Percentiles rank a stretch among this genome's conserved stretches.
These are phyloP conservation scores for Jaminaea rosea DNA, from an alignment of 1,284 basidiomycete species.

Conservation along the genomic window DNA sequence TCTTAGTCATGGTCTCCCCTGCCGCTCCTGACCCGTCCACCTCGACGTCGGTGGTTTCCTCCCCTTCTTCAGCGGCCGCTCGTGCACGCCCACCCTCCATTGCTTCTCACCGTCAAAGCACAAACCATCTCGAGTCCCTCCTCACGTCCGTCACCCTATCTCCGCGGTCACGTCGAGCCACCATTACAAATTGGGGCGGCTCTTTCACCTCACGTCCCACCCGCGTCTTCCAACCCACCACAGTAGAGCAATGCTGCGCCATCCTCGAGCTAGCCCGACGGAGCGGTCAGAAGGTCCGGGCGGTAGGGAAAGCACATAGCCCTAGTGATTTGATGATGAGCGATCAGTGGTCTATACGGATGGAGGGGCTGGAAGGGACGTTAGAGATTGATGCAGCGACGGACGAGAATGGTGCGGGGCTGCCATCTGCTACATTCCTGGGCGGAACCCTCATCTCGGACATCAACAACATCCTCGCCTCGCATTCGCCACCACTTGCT, in stretches of 20 bases:
- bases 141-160: constrained; percentile 14
- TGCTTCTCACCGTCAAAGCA: constrained; percentile 2
- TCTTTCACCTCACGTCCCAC: constrained; percentile 50
- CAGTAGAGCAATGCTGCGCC: constrained; percentile 63
- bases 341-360: constrained; percentile 41
- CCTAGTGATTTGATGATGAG: constrained; percentile 66
- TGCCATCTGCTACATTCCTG: constrained; percentile 25
- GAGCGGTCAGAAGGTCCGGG: constrained; percentile 64
- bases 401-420: constrained; percentile 11
- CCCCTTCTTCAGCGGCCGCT: not conserved
- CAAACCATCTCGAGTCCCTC: constrained; percentile 11
- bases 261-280: constrained; percentile 75
- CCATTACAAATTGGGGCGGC: constrained; percentile 54
- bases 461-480: constrained; percentile 53
- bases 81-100: not conserved
- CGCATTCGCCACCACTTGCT: constrained; percentile 59
- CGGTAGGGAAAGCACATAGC: constrained; percentile 81
- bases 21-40: too few species aligned
- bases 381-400: constrained; percentile 10
- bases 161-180: constrained; percentile 9
- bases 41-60: too few species aligned
- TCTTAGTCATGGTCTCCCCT: too few species aligned
- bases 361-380: constrained; percentile 34
- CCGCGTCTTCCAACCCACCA: constrained; percentile 66
- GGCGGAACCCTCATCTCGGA: constrained; percentile 47